Conservation (phyloP, 306 rosid species). For the Potentilla sterilis region DNA sequence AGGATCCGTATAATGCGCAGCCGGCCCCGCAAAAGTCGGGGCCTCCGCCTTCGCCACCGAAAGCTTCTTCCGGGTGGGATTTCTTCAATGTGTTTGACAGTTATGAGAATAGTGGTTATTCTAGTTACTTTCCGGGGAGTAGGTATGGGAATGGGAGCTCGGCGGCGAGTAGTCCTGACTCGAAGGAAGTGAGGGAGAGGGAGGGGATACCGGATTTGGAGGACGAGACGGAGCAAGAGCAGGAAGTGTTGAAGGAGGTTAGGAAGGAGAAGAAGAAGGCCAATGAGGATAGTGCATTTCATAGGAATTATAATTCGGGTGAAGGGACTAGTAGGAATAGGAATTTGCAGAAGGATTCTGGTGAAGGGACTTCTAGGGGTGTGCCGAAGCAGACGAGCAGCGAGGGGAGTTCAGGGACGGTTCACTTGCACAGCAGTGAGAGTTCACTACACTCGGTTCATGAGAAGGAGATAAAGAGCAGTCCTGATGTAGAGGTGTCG, state of each 20-base stretch:
- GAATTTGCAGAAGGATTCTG: slow-evolving; percentile 37
- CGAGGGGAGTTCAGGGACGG: slow-evolving; percentile 34
- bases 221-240: slow-evolving; percentile 85
- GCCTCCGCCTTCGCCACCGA: slow-evolving; percentile 92
- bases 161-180: slow-evolving; percentile 75
- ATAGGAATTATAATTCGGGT: slow-evolving; percentile 41
- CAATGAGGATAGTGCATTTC: slow-evolving; percentile 27
- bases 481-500: slow-evolving; percentile 57
- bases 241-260: slow-evolving; percentile 45
- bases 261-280: slow-evolving; percentile 43
- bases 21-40: slow-evolving; percentile 31
- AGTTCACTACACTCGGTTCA: slow-evolving; percentile 33
- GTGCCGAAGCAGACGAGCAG: slow-evolving; percentile 21
- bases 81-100: slow-evolving; percentile 68
- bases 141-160: slow-evolving; percentile 62
- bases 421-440: slow-evolving; percentile 46
- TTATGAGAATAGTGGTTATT: slow-evolving; percentile 50
- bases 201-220: slow-evolving; percentile 98
- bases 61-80: slow-evolving; percentile 74
- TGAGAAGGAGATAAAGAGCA: slow-evolving; percentile 56
- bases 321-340: slow-evolving; percentile 75
- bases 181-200: slow-evolving; percentile 88
- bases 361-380: slow-evolving; percentile 57
- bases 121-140: slow-evolving; percentile 33
- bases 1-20: slow-evolving; percentile 26